Conservation (phyloP, 345 rosid genomes). For the Cardamine resedifolia region DNA sequence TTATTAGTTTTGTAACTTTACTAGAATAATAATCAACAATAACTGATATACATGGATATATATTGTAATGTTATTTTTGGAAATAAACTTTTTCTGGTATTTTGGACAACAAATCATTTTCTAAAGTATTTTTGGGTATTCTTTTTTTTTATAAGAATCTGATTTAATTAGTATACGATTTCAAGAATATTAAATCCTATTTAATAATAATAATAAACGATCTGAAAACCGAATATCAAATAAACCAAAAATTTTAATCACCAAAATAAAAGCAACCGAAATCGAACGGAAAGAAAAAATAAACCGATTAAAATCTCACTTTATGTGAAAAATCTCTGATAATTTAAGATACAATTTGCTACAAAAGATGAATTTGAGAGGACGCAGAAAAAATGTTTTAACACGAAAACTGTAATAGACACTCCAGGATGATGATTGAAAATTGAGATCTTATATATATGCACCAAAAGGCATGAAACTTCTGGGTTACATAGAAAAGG, state of each 20-base stretch:
- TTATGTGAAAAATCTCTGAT: background rate
- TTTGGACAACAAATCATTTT: background rate
- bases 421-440: background rate
- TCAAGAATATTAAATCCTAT: background rate
- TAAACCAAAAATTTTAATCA: background rate
- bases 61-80: background rate
- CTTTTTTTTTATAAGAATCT: background rate
- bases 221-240: background rate
- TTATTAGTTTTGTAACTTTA: background rate
- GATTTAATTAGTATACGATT: background rate
- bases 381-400: background rate
- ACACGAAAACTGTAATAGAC: background rate
- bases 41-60: background rate
- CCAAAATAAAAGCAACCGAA: background rate
- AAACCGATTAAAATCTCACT: background rate
- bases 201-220: background rate
- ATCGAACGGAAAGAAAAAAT: background rate
- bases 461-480: conserved; percentile 9
- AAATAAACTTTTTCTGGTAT: no score
- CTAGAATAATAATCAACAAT: background rate
- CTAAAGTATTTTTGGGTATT: background rate
- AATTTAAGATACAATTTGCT: background rate
- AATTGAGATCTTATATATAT: background rate
- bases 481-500: background rate
- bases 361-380: background rate